Evolutionary conservation across 768 basidiomycete genomes (phyloP).

Genomic region (Trametes cubensis): DNA sequence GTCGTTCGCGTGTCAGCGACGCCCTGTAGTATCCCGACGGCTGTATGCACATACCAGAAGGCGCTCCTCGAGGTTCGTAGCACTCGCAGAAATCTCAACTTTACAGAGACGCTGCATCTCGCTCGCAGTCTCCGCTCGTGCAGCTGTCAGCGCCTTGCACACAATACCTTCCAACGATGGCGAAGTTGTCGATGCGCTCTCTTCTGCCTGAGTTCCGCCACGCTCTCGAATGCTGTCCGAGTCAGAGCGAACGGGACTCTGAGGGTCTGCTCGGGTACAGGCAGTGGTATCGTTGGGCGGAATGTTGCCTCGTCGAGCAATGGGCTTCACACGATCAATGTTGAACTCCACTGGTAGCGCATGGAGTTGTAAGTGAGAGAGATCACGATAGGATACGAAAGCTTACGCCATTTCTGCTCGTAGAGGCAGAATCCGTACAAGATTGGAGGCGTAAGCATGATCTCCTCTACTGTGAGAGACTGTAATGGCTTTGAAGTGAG

Average conservation of each 20-base stretch:
- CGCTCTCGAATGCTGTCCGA: too few species aligned
- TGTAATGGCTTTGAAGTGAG: too few species aligned
- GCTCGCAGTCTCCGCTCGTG: background rate
- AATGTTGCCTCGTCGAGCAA: background rate
- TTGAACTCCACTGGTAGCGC: background rate
- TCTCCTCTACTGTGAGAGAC: background rate
- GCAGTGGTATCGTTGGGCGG: background rate
- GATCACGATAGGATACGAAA: conserved; percentile 25
- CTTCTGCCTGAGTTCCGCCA: too few species aligned
- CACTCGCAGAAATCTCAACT: background rate
- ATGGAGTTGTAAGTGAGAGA: background rate
- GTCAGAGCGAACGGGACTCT: too few species aligned
- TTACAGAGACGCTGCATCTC: background rate
- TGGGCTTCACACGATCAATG: background rate
- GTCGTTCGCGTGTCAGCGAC: background rate
- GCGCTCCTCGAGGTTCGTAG: background rate
- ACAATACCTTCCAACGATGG: background rate
- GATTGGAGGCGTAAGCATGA: conserved; percentile 46
- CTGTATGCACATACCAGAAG: background rate
- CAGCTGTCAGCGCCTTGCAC: background rate
- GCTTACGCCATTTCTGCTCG: conserved; percentile 54
- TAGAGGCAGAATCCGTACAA: conserved; percentile 59
- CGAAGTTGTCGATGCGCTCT: too few species aligned
- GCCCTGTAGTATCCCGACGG: too few species aligned
- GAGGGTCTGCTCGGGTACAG: too few species aligned